Base-by-base conservation (phyloP, 345 rosid genomes). In the Acer negundo region DNA sequence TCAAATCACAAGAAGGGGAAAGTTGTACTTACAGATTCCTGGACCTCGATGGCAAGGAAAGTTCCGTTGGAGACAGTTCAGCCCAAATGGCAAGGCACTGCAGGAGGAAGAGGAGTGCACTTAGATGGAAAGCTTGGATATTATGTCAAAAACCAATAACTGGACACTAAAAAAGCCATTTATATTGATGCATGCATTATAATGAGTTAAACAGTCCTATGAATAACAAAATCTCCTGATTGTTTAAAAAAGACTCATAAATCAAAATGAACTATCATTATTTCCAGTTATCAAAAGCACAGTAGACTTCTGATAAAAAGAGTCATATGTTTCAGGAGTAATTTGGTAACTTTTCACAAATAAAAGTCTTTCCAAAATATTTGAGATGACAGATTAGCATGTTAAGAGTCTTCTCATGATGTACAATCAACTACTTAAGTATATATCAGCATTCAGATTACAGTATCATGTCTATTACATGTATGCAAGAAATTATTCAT, bases 51-150 rank as follows among this genome's bases (percentile, higher is more conserved):
- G 77, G 85, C 97, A 92, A 35, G 82, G 90, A 78, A 92, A 92
- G 70, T 82, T 74, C 65, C 75, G 79, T 72, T 94, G 97, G 75
- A 94, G 92, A 78, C 98, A 94, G 72, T 79, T 75, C 74, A 94
- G 79, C 38, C 96, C 91, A 0, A 84, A 78, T 8, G 87, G 82
- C 75, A 81, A 78, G 81, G 70, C 73, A 35, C 92, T 85, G 77
- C 62, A 77, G 79, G 58, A 23, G 69, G 75, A 79, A 77, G 72
- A 72, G 40, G 17, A 76, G 73, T 6, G 10, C 6, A n/a, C 19
- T 79, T 35, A 24, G 44, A 20, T 23, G 31, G 12, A 63, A 19
- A 62, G 40, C 35, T 68, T 62, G 26, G 23, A 16, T 42, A 9
- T 61, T 2, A 44, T 7, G 40, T 12, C 23, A 40, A 1, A 38